These are phyloP conservation scores for Microcera coccophila DNA, from an alignment of 2,329 filamentous ascomycete genomes.

Conservation along the genomic window DNA sequence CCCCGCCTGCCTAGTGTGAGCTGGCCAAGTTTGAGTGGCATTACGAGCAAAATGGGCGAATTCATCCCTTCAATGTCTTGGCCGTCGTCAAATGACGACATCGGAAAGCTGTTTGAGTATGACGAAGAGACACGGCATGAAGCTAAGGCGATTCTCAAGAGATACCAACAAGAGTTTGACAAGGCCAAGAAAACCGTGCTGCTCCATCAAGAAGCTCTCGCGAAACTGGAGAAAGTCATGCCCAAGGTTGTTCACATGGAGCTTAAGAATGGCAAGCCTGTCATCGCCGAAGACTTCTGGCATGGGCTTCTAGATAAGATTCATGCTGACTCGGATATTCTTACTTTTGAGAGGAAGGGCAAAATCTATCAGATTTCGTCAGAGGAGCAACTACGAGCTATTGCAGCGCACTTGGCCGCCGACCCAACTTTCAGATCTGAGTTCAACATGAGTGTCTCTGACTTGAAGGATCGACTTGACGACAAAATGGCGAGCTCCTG, in stretches of 20 bases:
- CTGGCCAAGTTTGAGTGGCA: slow-evolving; percentile 11
- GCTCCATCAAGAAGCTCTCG: slow-evolving; percentile 36
- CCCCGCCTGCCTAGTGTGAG: not conserved
- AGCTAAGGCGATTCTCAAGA: slow-evolving; percentile 15
- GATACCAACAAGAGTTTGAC: slow-evolving; percentile 30
- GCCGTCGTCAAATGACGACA: slow-evolving; percentile 20
- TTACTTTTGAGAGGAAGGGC: slow-evolving; percentile 42
- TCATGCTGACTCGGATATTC: slow-evolving; percentile 43
- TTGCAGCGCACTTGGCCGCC: slow-evolving; percentile 40
- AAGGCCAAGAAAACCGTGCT: slow-evolving; percentile 28
- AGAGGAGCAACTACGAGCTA: slow-evolving; percentile 45
- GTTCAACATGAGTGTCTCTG: slow-evolving; percentile 25
- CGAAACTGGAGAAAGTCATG: slow-evolving; percentile 47
- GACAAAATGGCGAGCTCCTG: slow-evolving; percentile 40
- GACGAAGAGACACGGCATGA: slow-evolving; percentile 10
- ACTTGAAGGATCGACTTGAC: slow-evolving; percentile 26
- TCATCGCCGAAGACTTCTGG: slow-evolving; percentile 62
- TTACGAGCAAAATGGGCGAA: slow-evolving; percentile 19
- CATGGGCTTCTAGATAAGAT: slow-evolving; percentile 57
- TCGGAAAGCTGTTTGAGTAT: slow-evolving; percentile 17
- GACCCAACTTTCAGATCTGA: slow-evolving; percentile 29
- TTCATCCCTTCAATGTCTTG: slow-evolving; percentile 27
- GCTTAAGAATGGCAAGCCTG: slow-evolving; percentile 46
- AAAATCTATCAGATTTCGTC: slow-evolving; percentile 39
- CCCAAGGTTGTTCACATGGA: slow-evolving; percentile 56